phyloP scores from a whole-genome alignment of 805 yeast species.

The Lachancea cidri region DNA sequence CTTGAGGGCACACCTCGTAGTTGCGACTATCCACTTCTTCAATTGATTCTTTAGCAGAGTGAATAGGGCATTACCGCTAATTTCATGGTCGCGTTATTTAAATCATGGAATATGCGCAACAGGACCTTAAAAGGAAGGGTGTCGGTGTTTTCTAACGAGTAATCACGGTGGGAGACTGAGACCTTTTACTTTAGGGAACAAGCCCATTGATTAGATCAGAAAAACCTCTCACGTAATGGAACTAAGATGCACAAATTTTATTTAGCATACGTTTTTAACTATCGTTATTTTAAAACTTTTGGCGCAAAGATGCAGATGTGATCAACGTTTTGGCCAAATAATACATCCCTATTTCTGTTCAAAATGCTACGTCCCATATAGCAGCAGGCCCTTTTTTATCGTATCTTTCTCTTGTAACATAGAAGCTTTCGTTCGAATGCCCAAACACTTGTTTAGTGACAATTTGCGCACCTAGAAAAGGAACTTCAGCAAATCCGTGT shows the following conservation, averaged over 20 bases:
- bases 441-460: slow-evolving; percentile 80
- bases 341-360: too few relatives aligned
- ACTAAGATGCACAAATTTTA: neutral
- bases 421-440: slow-evolving; percentile 58
- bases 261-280: too few relatives aligned
- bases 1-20: slow-evolving; percentile 80
- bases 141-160: too few relatives aligned
- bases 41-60: slow-evolving; percentile 80
- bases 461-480: slow-evolving; percentile 82
- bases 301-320: neutral
- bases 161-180: too few relatives aligned
- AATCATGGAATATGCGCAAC: slow-evolving; percentile 49
- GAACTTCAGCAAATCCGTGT: slow-evolving; percentile 66
- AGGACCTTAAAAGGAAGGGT: neutral
- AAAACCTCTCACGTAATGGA: too few relatives aligned
- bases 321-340: too few relatives aligned
- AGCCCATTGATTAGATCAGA: too few relatives aligned
- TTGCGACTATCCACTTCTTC: slow-evolving; percentile 63
- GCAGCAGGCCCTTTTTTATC: slow-evolving; percentile 76
- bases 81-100: slow-evolving; percentile 58
- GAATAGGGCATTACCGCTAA: slow-evolving; percentile 85
- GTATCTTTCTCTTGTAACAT: slow-evolving; percentile 64
- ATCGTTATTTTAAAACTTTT: neutral
- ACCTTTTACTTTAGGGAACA: too few relatives aligned
- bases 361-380: slow-evolving; percentile 61